Evolutionary conservation across 2,329 filamentous ascomycete species (phyloP).

Genomic region (Trichophyton mentagrophytes): DNA sequence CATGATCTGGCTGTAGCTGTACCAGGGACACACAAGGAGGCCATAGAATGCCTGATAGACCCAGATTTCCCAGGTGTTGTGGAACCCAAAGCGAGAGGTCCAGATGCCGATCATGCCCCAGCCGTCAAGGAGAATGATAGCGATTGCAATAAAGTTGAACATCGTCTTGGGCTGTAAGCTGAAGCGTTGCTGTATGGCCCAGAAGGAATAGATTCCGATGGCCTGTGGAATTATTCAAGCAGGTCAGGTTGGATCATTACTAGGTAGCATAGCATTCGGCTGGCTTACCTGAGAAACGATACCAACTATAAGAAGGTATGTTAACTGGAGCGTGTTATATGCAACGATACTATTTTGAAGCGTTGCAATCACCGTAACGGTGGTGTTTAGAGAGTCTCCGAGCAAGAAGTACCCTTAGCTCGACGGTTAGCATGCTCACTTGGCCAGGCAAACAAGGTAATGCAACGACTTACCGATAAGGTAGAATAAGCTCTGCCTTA

Average conservation of each 20-base stretch:
- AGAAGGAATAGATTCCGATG: constrained; percentile 50
- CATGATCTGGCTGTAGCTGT: constrained; percentile 58
- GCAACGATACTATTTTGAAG: constrained; percentile 52
- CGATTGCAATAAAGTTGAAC: constrained; percentile 52
- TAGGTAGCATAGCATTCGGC: too few species aligned
- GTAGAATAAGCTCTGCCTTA: constrained; percentile 55
- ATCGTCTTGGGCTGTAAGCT: constrained; percentile 52
- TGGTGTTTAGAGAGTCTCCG: constrained; percentile 58
- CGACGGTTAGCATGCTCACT: neutral
- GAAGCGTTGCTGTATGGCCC: constrained; percentile 48
- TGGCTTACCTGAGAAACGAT: constrained; percentile 45
- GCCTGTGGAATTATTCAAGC: constrained; percentile 16
- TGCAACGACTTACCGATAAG: constrained; percentile 38
- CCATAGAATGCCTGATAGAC: constrained; percentile 47
- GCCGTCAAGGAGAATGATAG: constrained; percentile 46
- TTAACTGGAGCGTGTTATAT: constrained; percentile 52
- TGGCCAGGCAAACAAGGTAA: neutral
- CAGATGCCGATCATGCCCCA: constrained; percentile 50
- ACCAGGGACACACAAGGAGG: constrained; percentile 56
- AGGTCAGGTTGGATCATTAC: neutral
- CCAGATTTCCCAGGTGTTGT: constrained; percentile 43
- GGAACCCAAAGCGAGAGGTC: constrained; percentile 42
- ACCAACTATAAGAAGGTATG: constrained; percentile 54
- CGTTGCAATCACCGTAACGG: constrained; percentile 54
- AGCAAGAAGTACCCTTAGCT: constrained; percentile 49